Evolutionary conservation across 768 basidiomycete genomes (phyloP).

Genomic region (Xerocomus spinulosus): DNA sequence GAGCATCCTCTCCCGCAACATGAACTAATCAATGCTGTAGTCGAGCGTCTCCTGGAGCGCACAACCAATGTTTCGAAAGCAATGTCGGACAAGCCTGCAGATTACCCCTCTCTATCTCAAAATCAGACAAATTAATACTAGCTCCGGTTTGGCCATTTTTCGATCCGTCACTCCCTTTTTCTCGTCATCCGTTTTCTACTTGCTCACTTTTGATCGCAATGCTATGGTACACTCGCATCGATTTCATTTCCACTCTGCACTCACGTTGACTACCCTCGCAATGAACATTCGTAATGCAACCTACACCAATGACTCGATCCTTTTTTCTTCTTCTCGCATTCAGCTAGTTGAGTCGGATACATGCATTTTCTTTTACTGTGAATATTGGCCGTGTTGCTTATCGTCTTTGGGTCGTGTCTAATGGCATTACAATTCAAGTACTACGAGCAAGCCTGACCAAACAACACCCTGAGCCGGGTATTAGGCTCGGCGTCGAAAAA

Average conservation of each 20-base stretch:
- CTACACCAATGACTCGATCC: constrained; percentile 21
- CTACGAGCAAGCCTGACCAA: constrained; percentile 30
- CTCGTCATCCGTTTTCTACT: neutral
- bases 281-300: constrained; percentile 36
- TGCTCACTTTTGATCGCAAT: constrained; percentile 29
- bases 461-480: constrained; percentile 7
- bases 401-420: constrained; percentile 14
- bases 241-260: constrained; percentile 26
- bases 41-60: constrained; percentile 66
- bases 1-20: neutral
- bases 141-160: neutral
- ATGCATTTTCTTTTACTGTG: constrained; percentile 28
- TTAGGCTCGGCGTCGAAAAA: constrained; percentile 9
- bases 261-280: constrained; percentile 31
- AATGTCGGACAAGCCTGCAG: constrained; percentile 26
- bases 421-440: too few relatives aligned
- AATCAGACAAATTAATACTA: constrained; percentile 20
- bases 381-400: constrained; percentile 25
- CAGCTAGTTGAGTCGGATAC: constrained; percentile 22
- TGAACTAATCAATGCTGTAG: constrained; percentile 32
- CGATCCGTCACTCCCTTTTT: constrained; percentile 5
- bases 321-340: constrained; percentile 19
- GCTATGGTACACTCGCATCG: constrained; percentile 36
- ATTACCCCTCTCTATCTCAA: constrained; percentile 28
- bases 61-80: constrained; percentile 30